Evolutionary conservation across 257 asterid genomes (phyloP), one percentile per base, ranked within the genome.

Genomic region (Oldenlandia corymbosa): DNA sequence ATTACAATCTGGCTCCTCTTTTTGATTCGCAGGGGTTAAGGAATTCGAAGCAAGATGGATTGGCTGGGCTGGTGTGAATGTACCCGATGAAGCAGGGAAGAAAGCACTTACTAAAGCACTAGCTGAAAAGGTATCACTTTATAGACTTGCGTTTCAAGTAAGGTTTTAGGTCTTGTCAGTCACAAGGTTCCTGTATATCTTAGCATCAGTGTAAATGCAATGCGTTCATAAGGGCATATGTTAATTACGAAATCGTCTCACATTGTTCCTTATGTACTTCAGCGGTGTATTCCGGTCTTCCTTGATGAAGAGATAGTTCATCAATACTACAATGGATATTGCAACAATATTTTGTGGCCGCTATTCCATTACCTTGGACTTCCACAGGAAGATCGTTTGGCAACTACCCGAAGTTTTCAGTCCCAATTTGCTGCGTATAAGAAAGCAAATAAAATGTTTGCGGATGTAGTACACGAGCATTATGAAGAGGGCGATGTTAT

Each of bases 41-140:
- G 95, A 88, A 72, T 82, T 90, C 68, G 97, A 90, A 81, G 93
- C 96, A 11, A 83, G 86, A 70, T 90, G 97, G 97, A 90, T 90
- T 64, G 97, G 97, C 64, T 90, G 97, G 97, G 96, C 97, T 14
- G 97, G 97, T 58, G 95, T 90, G 23, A 88, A 90, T 74, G 96
- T 90, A 71, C 91, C 97, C 10, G 97, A 90, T 64, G 93, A 85
- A 81, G 84, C 82, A 17, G 97, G 96, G 52, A 84, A 88, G 73
- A 77, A 69, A 80, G 85, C 97, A 53, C 96, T 90, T 66, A 75
- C 95, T 46, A 75, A 68, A 75, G 91, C 95, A 60, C 81, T 90
- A 30, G 96, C 95, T 62, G 95, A 90, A 75, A 90, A 88, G 97
- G 97, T 85, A 64, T 57, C 45, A 30, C 62, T 42, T 20, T 62